Conservation (phyloP, 2,329 filamentous ascomycete genomes). For the Bipolaris sorokiniana region DNA sequence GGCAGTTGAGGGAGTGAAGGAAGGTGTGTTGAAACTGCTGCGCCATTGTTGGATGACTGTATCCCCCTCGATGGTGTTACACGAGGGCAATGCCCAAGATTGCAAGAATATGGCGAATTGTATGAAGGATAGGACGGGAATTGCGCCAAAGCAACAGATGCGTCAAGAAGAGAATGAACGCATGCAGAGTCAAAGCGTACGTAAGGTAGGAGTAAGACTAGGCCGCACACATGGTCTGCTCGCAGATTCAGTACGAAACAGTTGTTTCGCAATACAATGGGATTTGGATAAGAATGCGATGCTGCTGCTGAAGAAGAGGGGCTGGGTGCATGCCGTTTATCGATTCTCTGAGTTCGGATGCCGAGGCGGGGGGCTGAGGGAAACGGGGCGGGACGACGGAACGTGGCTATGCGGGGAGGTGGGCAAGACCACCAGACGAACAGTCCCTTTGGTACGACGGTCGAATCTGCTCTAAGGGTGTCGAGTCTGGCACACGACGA, state of each 20-base stretch:
- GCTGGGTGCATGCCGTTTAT: constrained; percentile 24
- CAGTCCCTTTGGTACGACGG: constrained; percentile 16
- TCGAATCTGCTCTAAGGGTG: neutral
- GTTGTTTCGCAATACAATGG: neutral
- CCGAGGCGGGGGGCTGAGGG: constrained; percentile 28
- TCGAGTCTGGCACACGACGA: constrained; percentile 6
- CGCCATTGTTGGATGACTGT: neutral
- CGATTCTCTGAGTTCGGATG: constrained; percentile 25
- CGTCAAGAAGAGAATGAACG: no score
- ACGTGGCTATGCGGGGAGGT: constrained; percentile 22
- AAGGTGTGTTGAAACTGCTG: neutral
- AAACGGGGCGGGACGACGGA: constrained; percentile 19
- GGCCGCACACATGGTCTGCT: neutral
- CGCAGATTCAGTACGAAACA: neutral
- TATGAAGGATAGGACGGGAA: neutral
- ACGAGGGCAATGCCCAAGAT: neutral
- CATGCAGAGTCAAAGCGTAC: no score
- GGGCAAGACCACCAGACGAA: constrained; percentile 15
- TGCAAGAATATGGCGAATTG: neutral
- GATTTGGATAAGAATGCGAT: neutral
- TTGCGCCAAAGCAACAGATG: neutral
- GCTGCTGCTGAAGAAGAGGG: constrained; percentile 1
- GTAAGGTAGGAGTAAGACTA: neutral
- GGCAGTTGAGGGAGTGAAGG: constrained; percentile 11
- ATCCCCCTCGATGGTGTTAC: neutral